Percentiles rank a stretch among this genome's conserved stretches.
These are phyloP conservation scores for Zygosaccharomyces pseudobailii DNA, from an alignment of 1,139 yeast genomes.

Conservation along the genomic window DNA sequence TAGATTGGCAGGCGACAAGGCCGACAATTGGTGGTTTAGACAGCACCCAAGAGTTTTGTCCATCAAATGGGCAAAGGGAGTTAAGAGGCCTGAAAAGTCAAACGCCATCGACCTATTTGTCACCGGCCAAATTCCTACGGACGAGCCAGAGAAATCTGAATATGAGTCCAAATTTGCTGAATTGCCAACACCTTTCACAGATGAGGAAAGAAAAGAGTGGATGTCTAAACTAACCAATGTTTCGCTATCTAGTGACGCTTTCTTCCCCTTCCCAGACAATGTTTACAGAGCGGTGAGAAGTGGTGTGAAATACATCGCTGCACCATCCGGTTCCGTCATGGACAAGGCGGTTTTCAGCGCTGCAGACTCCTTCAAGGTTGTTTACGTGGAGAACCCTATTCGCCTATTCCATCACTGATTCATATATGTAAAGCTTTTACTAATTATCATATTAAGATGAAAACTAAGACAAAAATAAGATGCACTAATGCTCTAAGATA, in stretches of 20 bases:
- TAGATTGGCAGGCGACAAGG: conserved; percentile 97
- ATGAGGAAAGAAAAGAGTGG: conserved; percentile 86
- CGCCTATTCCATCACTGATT: conserved; percentile 92
- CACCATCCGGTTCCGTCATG: conserved; percentile 97
- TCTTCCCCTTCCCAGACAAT: conserved; percentile 99
- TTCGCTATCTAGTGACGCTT: conserved; percentile 93
- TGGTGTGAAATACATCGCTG: conserved; percentile 93
- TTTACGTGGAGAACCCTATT: conserved; percentile 91
- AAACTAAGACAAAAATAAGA: background rate
- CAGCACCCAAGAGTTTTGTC: conserved; percentile 92
- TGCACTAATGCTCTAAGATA: no score
- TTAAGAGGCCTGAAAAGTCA: conserved; percentile 97
- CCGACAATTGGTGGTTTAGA: conserved; percentile 99
- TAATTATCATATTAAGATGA: background rate
- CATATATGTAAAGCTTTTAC: background rate
- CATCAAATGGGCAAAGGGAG: conserved; percentile 97
- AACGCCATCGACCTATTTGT: conserved; percentile 95
- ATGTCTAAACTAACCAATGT: conserved; percentile 71
- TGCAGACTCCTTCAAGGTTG: conserved; percentile 83
- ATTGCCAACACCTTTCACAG: conserved; percentile 77
- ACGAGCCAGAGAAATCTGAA: conserved; percentile 90
- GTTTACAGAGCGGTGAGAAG: conserved; percentile 96
- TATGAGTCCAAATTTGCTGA: conserved; percentile 83
- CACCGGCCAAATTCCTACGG: conserved; percentile 82
- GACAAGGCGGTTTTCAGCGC: conserved; percentile 95